Conservation (phyloP, 2,329 filamentous ascomycete genomes). For the Pseudogymnoascus sp. region DNA sequence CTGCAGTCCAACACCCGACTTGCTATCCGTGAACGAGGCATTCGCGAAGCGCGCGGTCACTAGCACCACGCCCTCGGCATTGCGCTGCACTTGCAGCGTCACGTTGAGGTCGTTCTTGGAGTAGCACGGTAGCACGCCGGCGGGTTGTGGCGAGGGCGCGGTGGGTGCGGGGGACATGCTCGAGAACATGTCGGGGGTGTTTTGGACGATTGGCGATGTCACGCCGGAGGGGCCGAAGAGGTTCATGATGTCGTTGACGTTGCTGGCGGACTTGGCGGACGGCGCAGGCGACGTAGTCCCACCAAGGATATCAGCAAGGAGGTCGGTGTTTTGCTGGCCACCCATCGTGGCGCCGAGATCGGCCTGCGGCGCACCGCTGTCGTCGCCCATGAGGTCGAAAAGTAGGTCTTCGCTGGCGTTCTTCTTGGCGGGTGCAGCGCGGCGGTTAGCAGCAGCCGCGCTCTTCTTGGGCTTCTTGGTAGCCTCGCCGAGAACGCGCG, state of each 20-base stretch:
- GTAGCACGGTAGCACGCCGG: constrained; percentile 62
- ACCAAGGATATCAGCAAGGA: constrained; percentile 86
- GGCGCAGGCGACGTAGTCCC: constrained; percentile 48
- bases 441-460: constrained; percentile 56
- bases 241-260: constrained; percentile 76
- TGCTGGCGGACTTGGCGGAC: constrained; percentile 40
- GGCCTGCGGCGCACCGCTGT: constrained; percentile 47
- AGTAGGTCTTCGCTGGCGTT: constrained; percentile 86
- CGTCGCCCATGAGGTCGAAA: constrained; percentile 82
- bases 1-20: constrained; percentile 75
- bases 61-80: constrained; percentile 68
- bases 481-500: constrained; percentile 78
- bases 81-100: constrained; percentile 76
- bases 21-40: constrained; percentile 50
- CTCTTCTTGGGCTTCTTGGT: constrained; percentile 58
- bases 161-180: constrained; percentile 38
- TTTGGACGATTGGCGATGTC: constrained; percentile 37
- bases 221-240: constrained; percentile 55
- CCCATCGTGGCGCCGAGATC: constrained; percentile 45
- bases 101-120: constrained; percentile 77
- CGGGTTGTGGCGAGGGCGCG: constrained; percentile 31
- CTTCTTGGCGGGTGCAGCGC: constrained; percentile 66
- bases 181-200: constrained; percentile 42
- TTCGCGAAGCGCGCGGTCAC: constrained; percentile 80
- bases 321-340: constrained; percentile 42